Evolutionary conservation across 768 basidiomycete species (phyloP).

Genomic region (Pleurotus platypus): DNA sequence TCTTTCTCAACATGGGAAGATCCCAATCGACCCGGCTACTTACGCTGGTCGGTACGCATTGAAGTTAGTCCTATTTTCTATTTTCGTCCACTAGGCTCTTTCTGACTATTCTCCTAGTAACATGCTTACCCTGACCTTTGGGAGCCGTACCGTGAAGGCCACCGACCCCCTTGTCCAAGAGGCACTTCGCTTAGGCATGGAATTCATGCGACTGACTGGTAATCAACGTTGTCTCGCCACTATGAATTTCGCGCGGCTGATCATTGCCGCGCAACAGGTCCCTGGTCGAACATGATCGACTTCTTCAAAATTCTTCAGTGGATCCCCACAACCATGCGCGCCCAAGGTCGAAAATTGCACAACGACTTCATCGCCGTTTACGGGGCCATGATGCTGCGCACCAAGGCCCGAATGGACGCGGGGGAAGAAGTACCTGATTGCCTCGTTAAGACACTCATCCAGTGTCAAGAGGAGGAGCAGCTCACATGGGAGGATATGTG

Average conservation of each 20-base stretch:
- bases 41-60: slow-evolving; percentile 17
- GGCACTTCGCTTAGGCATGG: slow-evolving; percentile 18
- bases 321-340: slow-evolving; percentile 15
- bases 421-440: slow-evolving; percentile 30
- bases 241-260: not conserved
- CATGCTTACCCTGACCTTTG: slow-evolving; percentile 23
- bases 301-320: slow-evolving; percentile 19
- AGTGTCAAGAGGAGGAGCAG: slow-evolving; percentile 22
- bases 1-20: slow-evolving; percentile 10
- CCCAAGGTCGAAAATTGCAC: slow-evolving; percentile 16
- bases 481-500: slow-evolving; percentile 28
- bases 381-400: slow-evolving; percentile 25
- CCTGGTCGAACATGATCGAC: slow-evolving; percentile 20
- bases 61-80: slow-evolving; percentile 13
- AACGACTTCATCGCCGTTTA: slow-evolving; percentile 24
- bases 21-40: slow-evolving; percentile 18
- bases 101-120: slow-evolving; percentile 13
- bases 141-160: slow-evolving; percentile 14
- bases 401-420: slow-evolving; percentile 22
- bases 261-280: slow-evolving; percentile 9
- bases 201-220: slow-evolving; percentile 22
- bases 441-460: slow-evolving; percentile 27
- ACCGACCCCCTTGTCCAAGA: slow-evolving; percentile 18
- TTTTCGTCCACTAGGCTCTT: not conserved
- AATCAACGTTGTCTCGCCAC: not conserved